A percentile compares a stretch with the other conserved stretches of the same genome.
Evolutionary conservation across 768 basidiomycete genomes (phyloP).

Genomic region (Boletales sp.): DNA sequence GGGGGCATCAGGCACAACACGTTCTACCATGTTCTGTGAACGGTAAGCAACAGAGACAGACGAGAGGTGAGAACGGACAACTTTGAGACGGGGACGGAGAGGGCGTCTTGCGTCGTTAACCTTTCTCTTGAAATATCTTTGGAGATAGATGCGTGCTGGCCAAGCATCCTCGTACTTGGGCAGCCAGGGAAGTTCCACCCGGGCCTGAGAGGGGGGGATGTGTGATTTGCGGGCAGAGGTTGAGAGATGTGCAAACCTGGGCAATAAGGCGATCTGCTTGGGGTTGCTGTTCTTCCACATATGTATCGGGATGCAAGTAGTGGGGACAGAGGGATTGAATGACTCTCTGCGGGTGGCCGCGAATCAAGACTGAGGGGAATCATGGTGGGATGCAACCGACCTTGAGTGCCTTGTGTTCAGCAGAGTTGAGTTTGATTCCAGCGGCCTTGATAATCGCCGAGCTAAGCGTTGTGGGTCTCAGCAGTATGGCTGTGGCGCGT

Average conservation of each 20-base stretch:
- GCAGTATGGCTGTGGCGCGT: too few relatives aligned
- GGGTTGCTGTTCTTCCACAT: conserved; percentile 14
- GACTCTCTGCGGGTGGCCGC: conserved; percentile 2
- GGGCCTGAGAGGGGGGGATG: conserved; percentile 5
- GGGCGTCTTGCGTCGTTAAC: background rate
- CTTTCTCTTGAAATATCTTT: conserved; percentile 13
- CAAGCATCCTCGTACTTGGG: conserved; percentile 14
- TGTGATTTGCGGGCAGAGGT: background rate
- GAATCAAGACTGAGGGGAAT: background rate
- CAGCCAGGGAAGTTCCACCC: conserved; percentile 13
- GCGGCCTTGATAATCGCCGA: conserved; percentile 1
- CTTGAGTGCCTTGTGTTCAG: conserved; percentile 3
- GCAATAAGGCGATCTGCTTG: conserved; percentile 8
- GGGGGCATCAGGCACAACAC: too few relatives aligned
- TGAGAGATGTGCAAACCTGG: background rate
- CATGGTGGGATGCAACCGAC: background rate
- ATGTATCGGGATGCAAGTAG: conserved; percentile 11
- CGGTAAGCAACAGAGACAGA: too few relatives aligned
- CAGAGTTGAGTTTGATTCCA: background rate
- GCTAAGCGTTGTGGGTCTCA: too few relatives aligned
- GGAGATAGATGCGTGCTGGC: conserved; percentile 17
- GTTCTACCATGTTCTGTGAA: too few relatives aligned
- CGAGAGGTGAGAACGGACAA: background rate
- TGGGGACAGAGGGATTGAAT: background rate
- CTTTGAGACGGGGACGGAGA: background rate